phyloP scores from a whole-genome alignment of 495 filamentous ascomycete species.

The Penicillium herquei region DNA sequence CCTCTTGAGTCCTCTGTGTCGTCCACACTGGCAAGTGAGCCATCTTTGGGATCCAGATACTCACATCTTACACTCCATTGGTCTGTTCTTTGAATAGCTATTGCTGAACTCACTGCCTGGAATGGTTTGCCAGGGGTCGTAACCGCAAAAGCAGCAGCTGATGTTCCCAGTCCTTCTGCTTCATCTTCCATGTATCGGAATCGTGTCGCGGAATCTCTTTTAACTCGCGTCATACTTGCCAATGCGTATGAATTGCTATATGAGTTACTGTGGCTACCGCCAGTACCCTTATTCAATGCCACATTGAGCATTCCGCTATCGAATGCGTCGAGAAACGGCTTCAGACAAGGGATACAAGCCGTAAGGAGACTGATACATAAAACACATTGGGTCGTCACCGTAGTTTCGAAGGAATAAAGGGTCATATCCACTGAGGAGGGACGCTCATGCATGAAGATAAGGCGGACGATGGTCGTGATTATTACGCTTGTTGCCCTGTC shows the following conservation, averaged over 20 bases:
- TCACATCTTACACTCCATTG: slow-evolving; percentile 9
- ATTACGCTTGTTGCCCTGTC: neutral
- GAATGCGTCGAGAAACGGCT: slow-evolving; percentile 36
- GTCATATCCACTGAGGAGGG: neutral
- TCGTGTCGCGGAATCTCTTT: neutral
- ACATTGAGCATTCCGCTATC: slow-evolving; percentile 31
- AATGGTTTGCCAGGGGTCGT: neutral
- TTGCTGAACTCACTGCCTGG: neutral
- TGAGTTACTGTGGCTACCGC: slow-evolving; percentile 5
- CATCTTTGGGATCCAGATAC: neutral
- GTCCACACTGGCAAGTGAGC: neutral
- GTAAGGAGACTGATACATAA: slow-evolving; percentile 31
- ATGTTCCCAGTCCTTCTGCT: neutral
- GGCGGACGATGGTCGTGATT: neutral
- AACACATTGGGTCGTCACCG: slow-evolving; percentile 25
- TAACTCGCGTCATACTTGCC: slow-evolving; percentile 4
- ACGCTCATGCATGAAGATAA: neutral
- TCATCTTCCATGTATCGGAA: neutral
- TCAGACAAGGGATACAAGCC: slow-evolving; percentile 37
- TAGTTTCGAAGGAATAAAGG: neutral
- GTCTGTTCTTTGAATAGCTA: slow-evolving; percentile 9
- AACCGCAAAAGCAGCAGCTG: neutral
- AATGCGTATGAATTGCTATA: slow-evolving; percentile 7
- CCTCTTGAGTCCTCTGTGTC: too few species aligned
- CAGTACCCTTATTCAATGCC: neutral